Evolutionary conservation across 352 stramenopile species (phyloP), one percentile per base, ranked within the genome.

Genomic region (Globisporangium megalacanthum): DNA sequence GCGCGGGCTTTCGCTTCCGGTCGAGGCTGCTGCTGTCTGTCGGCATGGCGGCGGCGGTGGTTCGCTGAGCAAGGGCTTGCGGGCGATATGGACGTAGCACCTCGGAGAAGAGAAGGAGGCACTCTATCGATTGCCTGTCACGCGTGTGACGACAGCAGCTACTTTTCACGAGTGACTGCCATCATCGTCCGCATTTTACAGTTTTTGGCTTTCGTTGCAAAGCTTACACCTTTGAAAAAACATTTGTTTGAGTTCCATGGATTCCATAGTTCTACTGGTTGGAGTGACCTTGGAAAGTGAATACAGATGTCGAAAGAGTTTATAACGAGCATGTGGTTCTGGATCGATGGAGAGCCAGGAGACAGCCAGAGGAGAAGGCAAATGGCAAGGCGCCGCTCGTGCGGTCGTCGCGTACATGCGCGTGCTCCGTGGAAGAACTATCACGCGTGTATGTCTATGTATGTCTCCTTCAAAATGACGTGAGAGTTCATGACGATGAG

Each of bases 1-100:
- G 20, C 44, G 17, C 22, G 44, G 44, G 44, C 44, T 49, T 49
- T n/a, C 44, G 44, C 13, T 22, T 31, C 9, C 44, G 44, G n/a
- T 49, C n/a, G 35, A 39, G 42, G 42, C 44, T 48, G 42, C 42
- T 49, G 44, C 44, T 49, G 44, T 49, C 17, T 31, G 44, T 49
- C 44, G 44, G n/a, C 44, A 49, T 49, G 44, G 7, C 29, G 19
- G 7, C 1, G 25, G 25, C 6, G 17, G 4, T 47, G n/a, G 5
- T 47, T n/a, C n/a, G 11, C 5, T n/a, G 39, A 45, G 13, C 42
- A 39, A 39, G 35, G 35, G 35, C 2, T 13, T 39, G 35, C 10
- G 35, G 7, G 10, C 35, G 35, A 39, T 39, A 13, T 39, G 35
- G 7, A 39, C 35, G 35, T 13, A 39, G 35, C 35, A 13, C 35